Evolutionary conservation across 176 grass and related monocot species (phyloP).

Genomic region (Oryza punctata): DNA sequence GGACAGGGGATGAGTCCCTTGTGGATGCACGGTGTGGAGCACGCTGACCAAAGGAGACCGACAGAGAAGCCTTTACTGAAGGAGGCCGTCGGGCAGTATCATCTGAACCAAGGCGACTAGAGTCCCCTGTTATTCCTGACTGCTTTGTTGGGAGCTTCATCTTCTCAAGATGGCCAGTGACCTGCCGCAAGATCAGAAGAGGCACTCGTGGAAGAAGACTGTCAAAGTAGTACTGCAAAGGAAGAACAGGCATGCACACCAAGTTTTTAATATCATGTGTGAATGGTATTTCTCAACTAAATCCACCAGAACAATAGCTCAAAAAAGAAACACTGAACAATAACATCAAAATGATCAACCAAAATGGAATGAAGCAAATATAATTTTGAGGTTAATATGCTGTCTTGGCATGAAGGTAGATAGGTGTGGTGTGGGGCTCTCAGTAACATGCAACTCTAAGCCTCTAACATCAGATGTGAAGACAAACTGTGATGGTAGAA

Average conservation of each 20-base stretch:
- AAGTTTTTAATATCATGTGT: background rate
- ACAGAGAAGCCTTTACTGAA: constrained; percentile 91
- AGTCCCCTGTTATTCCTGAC: constrained; percentile 85
- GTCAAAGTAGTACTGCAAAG: constrained; percentile 94
- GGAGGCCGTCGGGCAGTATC: constrained; percentile 89
- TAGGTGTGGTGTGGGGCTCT: background rate
- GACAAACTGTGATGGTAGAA: background rate
- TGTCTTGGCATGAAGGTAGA: background rate
- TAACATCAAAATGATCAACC: constrained; percentile 1
- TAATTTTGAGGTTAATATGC: constrained; percentile 7
- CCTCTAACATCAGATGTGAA: background rate
- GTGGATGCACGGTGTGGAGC: constrained; percentile 96
- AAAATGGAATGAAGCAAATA: background rate
- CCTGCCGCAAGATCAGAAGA: constrained; percentile 72
- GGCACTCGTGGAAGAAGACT: constrained; percentile 89
- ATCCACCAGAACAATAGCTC: constrained; percentile 1
- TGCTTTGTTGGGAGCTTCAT: constrained; percentile 86
- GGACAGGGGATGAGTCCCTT: constrained; percentile 85
- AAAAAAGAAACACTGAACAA: background rate
- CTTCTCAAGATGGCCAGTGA: constrained; percentile 77
- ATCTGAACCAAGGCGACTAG: constrained; percentile 80
- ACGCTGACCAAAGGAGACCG: constrained; percentile 96
- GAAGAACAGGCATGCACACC: constrained; percentile 24
- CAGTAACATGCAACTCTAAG: constrained; percentile 1
- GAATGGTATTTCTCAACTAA: constrained; percentile 14